Evolutionary conservation across 2,329 filamentous ascomycete species (phyloP).

Genomic region (Byssoonygena ceratinophila): DNA sequence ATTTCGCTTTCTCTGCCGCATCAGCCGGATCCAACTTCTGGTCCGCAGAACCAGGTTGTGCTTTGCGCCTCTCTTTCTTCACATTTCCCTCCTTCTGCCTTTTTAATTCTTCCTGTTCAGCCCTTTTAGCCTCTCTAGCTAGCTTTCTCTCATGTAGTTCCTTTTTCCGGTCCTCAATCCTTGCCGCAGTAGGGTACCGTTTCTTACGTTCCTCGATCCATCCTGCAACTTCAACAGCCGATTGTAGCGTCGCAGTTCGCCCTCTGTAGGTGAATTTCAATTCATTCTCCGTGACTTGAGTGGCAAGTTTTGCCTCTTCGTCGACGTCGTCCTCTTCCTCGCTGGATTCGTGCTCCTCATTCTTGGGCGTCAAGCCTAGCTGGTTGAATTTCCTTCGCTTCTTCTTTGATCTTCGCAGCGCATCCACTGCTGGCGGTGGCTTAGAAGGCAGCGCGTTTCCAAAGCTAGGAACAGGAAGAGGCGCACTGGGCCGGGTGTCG

Average conservation of each 20-base stretch:
- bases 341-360: conserved; percentile 38
- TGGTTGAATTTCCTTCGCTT: conserved; percentile 37
- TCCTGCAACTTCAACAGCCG: conserved; percentile 57
- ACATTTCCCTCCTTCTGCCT: conserved; percentile 31
- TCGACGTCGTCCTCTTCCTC: conserved; percentile 39
- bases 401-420: conserved; percentile 32
- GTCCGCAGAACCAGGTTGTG: conserved; percentile 16
- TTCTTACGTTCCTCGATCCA: conserved; percentile 74
- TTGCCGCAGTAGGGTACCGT: conserved; percentile 67
- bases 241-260: conserved; percentile 44
- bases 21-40: conserved; percentile 25
- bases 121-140: conserved; percentile 52
- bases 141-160: conserved; percentile 51
- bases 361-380: conserved; percentile 39
- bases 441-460: conserved; percentile 36
- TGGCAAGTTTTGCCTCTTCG: conserved; percentile 36
- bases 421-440: conserved; percentile 30
- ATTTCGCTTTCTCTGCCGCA: conserved; percentile 29
- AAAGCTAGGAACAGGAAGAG: conserved; percentile 39
- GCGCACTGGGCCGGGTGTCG: conserved; percentile 19
- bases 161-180: conserved; percentile 40
- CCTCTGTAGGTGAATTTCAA: conserved; percentile 48
- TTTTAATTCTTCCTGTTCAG: conserved; percentile 24
- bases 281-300: conserved; percentile 19
- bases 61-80: conserved; percentile 21